Evolutionary conservation across 352 stramenopile genomes (phyloP).

Genomic region (Globisporangium cederbergense): DNA sequence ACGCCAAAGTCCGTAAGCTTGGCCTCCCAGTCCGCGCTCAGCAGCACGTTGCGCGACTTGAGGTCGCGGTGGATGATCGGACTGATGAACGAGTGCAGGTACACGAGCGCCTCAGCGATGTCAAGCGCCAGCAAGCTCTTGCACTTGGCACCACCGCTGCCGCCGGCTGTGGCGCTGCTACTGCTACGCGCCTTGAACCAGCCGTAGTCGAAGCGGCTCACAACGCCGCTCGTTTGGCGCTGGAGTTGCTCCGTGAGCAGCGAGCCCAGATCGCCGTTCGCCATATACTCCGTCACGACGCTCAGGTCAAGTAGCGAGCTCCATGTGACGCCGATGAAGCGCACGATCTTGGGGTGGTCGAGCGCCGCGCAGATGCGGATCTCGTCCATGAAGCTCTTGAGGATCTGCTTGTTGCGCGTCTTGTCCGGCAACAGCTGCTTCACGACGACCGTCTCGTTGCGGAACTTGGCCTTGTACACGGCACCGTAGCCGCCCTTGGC

Average conservation of each 20-base stretch:
- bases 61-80: conserved; percentile 82
- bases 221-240: conserved; percentile 10
- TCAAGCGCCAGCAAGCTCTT: conserved; percentile 43
- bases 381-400: conserved; percentile 55
- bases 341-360: conserved; percentile 49
- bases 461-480: conserved; percentile 28
- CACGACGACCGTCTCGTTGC: conserved; percentile 30
- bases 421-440: conserved; percentile 37
- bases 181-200: conserved; percentile 15
- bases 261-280: conserved; percentile 37
- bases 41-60: conserved; percentile 79
- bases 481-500: conserved; percentile 34
- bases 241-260: conserved; percentile 27
- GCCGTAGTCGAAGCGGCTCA: conserved; percentile 2
- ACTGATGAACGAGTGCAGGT: conserved; percentile 46
- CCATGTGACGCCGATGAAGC: conserved; percentile 54
- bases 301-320: conserved; percentile 45
- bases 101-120: conserved; percentile 38
- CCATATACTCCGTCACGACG: conserved; percentile 48
- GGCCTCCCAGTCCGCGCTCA: conserved; percentile 18
- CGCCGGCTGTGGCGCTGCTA: not conserved
- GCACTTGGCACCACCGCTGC: conserved; percentile 3
- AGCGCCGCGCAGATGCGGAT: conserved; percentile 62
- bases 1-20: conserved; percentile 28
- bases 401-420: conserved; percentile 21